Base-by-base conservation (phyloP, 139 green algal genomes). In the Micromonas commoda region DNA sequence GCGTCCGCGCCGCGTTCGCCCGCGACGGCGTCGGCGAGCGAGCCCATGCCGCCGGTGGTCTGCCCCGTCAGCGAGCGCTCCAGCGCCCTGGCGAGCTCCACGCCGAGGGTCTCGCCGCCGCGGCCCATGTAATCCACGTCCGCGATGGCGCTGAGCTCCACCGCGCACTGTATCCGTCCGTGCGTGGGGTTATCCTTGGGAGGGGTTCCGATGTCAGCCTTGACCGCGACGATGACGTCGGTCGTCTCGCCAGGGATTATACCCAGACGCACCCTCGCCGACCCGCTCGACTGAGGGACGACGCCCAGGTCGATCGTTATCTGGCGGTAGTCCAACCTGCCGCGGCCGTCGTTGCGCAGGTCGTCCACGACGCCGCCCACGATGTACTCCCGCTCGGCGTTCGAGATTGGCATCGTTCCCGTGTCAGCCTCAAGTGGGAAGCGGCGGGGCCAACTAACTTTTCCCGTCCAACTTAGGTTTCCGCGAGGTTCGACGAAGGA, bases 141-240 rank as follows among this genome's bases (percentile, higher is more conserved):
- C 9, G 26, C 6, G 16, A 20, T 20, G n/a, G n/a, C 6, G 4
- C 9, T 29, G n/a, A 32, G n/a, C 24, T 68, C 61, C 16, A 68
- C 61, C n/a, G n/a, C n/a, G n/a, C 24, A 29, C 4, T 20, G 24
- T 20, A 68, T 4, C 61, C 24, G 26, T 4, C 61, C 61, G 26
- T 32, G 4, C 9, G 16, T 51, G 31, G 23, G 39, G 1, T 32
- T 19, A 77, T 35, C 60, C 66, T 13, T 28, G 33, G 20, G 6
- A 13, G 66, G 66, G 13, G 29, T 6, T 4, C 20, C 66, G 34
- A 74, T 74, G 32, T 74, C 66, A 6, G 88, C 89, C 87, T 93
- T 93, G 13, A 95, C 86, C 23, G 79, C 88, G 6, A 91, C 86
- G 31, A 95, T 73, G 3, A 93, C 89, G 63, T 94, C 89, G 1